Evolutionary conservation across 768 basidiomycete genomes (phyloP), one percentile per base, ranked within the genome.

Genomic region (Amanita thiersii): DNA sequence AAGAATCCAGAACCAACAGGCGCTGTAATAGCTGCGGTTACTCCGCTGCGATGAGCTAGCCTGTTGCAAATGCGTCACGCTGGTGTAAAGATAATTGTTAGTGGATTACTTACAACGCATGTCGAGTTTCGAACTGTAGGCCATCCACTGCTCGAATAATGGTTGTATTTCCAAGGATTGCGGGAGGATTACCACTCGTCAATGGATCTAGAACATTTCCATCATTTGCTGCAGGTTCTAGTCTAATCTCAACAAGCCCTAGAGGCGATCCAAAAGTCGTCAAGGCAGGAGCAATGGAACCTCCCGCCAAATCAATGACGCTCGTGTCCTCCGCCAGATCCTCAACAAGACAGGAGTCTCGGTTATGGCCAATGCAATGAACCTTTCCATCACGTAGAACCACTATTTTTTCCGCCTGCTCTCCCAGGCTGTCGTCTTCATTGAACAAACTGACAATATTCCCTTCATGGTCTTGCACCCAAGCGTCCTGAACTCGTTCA

Each of bases 1-100:
- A 86, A 54, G 49, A 86, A 73, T 5, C 81, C 74, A 5, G 37
- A 14, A 2, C 74, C 67, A 4, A 60, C 53, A 0, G 88, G 89
- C 0, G 79, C 72, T 0, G 72, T 67, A 10, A 91, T 65, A 1
- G 72, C 83, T 1, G 69, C 72, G 2, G 86, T 86, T 2, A 92
- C 81, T 3, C 89, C 88, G 5, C 69, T 60, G 14, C 76, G 75
- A 52, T 87, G 85, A 0, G 88, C 85, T 29, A 85, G 53, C 23
- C 86, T 89, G 50, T 12, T 43, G 32, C 39, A 31, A 15, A 12
- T 18, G 9, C 9, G n/a, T n/a, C n/a, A n/a, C n/a, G n/a, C n/a
- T n/a, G n/a, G 3, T 31, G 37, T 12, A 39, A 38, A 9, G 41
- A n/a, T n/a, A n/a, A n/a, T n/a, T n/a, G n/a, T n/a, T n/a, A n/a